These are phyloP conservation scores for Lentinula raphanica DNA, from an alignment of 768 basidiomycete species.

Conservation along the genomic window DNA sequence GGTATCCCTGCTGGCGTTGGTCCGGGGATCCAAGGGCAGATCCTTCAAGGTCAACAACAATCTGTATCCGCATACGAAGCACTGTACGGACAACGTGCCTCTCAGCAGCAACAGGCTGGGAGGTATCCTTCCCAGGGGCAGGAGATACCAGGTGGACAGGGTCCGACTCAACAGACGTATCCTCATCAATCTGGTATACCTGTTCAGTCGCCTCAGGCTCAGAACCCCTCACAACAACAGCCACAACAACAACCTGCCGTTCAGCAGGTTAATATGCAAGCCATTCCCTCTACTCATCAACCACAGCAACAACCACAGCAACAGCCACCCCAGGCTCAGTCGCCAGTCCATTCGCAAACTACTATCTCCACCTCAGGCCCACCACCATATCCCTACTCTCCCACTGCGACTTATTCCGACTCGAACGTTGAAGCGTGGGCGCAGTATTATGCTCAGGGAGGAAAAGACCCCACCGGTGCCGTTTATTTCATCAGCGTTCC, in stretches of 20 bases:
- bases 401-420: constrained; percentile 64
- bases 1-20: too few species aligned
- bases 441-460: constrained; percentile 78
- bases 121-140: background rate
- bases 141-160: too few species aligned
- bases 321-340: constrained; percentile 23
- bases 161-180: too few species aligned
- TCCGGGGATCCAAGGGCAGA: background rate
- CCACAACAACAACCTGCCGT: background rate
- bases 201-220: background rate
- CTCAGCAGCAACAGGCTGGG: background rate
- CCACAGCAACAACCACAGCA: constrained; percentile 21
- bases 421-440: constrained; percentile 85
- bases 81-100: background rate
- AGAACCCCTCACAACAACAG: background rate
- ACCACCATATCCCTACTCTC: constrained; percentile 53
- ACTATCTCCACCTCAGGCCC: constrained; percentile 10
- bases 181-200: constrained; percentile 10
- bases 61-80: background rate
- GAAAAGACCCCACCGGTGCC: constrained; percentile 64
- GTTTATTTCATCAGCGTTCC: constrained; percentile 81
- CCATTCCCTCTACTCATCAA: constrained; percentile 7
- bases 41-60: background rate
- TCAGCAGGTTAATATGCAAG: background rate
- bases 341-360: too few species aligned